Evolutionary conservation across 2,329 filamentous ascomycete species (phyloP), one percentile per base, ranked within the genome.

Genomic region (Botryotinia globosa): DNA sequence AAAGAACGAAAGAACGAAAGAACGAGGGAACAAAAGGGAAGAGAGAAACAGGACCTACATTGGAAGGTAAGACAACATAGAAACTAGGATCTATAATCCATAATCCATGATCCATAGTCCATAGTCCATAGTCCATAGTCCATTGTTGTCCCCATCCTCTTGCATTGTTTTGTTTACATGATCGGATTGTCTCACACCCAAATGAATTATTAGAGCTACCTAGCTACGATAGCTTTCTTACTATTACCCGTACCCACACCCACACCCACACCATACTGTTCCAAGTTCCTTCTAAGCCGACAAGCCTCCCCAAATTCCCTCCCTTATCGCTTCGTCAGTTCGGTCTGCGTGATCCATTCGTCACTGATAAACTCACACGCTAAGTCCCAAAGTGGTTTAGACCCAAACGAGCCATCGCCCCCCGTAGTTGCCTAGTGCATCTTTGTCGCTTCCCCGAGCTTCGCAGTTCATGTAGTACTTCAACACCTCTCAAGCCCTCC

Each of bases 401-500:
- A 16, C 3, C 34, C 54, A 72, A 67, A 67, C 63, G 48, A 48
- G 62, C 39, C 39, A 59, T 39, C 59, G 74, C 73, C 73, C 73
- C 71, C 71, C 72, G 48, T 67, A 73, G 54, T 62, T 72, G 70
- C 70, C 70, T 67, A 72, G 70, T 72, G 62, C 63, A 67, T 34
- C 58, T 72, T 54, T 69, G 59, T 73, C 58, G 72, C 48, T 54
- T 69, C 61, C 72, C 68, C 67, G 67, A 73, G 67, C 70, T 72
- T 61, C 65, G 48, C 65, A 54, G 54, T 51, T 37, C 42, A 44
- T 77, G 51, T 56, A 71, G 69, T 71, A 66, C 73, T 73, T 77
- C 75, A 66, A 72, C 71, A 75, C 69, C 73, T 76, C 74, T 74
- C 73, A 69, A 71, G 74, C 64, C 74, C 74, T 73, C 54, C 66